These are phyloP conservation scores for Neurospora sp. DNA, from an alignment of 2,329 filamentous ascomycete species.

Conservation along the genomic window DNA sequence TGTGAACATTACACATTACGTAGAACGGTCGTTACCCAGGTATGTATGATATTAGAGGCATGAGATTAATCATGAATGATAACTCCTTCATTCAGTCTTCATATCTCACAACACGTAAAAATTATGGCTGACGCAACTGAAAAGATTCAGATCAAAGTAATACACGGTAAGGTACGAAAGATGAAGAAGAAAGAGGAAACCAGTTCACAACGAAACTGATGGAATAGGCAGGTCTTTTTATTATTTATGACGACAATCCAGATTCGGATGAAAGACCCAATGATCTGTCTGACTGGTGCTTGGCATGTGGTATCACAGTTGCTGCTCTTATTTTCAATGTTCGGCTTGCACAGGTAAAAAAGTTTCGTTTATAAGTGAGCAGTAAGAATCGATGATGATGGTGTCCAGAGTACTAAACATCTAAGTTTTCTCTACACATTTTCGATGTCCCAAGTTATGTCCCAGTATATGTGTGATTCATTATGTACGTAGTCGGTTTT, in stretches of 20 bases:
- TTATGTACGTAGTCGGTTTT: background rate
- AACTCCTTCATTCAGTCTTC: background rate
- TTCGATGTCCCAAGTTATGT: background rate
- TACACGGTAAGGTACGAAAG: background rate
- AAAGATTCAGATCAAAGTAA: background rate
- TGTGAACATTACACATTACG: background rate
- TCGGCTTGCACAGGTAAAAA: background rate
- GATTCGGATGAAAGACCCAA: background rate
- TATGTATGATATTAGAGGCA: background rate
- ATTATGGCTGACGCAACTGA: background rate
- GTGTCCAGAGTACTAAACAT: background rate
- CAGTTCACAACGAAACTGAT: background rate
- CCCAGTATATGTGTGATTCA: background rate
- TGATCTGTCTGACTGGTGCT: background rate
- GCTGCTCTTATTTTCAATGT: background rate
- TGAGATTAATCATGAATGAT: background rate
- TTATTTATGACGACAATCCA: background rate
- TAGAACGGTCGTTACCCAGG: background rate
- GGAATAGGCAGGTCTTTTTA: background rate
- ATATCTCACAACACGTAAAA: background rate
- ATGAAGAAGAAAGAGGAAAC: background rate
- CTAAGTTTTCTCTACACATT: too few relatives aligned
- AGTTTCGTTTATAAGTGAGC: background rate
- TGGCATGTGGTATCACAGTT: background rate
- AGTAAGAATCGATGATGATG: background rate